phyloP scores from a whole-genome alignment of 2,329 filamentous ascomycete species.

The Epichloe amarillans region DNA sequence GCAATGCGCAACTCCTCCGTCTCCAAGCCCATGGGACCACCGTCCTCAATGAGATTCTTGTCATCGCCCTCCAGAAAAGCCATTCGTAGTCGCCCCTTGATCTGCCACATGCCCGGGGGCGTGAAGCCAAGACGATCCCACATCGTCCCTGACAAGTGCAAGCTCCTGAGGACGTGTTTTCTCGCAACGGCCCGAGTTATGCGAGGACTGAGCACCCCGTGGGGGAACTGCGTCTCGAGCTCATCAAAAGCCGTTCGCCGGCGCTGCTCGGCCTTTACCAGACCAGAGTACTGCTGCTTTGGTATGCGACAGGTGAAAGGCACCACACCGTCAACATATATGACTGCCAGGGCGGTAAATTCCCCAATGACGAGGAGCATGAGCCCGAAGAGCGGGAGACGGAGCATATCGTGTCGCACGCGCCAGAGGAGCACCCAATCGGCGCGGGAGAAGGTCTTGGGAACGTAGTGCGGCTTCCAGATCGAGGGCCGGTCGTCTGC shows the following conservation, averaged over 20 bases:
- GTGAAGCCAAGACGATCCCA: slow-evolving; percentile 38
- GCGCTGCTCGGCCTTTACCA: slow-evolving; percentile 40
- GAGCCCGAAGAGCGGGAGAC: slow-evolving; percentile 65
- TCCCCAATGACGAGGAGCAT: slow-evolving; percentile 72
- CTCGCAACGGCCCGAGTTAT: slow-evolving; percentile 18
- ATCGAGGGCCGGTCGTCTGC: slow-evolving; percentile 39
- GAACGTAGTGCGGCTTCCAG: slow-evolving; percentile 20
- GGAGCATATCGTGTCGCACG: slow-evolving; percentile 57
- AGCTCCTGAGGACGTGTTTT: slow-evolving; percentile 27
- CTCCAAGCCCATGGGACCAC: slow-evolving; percentile 43
- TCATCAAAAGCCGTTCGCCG: slow-evolving; percentile 35
- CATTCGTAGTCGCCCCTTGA: slow-evolving; percentile 39
- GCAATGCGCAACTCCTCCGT: slow-evolving; percentile 55
- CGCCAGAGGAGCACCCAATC: slow-evolving; percentile 59
- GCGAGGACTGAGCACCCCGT: slow-evolving; percentile 22
- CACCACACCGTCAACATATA: slow-evolving; percentile 56
- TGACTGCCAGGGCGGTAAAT: slow-evolving; percentile 68
- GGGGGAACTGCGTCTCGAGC: slow-evolving; percentile 18
- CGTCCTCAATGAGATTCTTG: slow-evolving; percentile 47
- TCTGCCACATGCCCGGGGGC: slow-evolving; percentile 37
- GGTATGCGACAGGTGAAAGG: slow-evolving; percentile 78
- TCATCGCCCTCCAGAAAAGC: slow-evolving; percentile 61
- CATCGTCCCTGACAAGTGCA: slow-evolving; percentile 31
- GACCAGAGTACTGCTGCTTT: slow-evolving; percentile 47
- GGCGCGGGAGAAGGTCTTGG: slow-evolving; percentile 38